Conservation (phyloP, 768 basidiomycete genomes). For the Naganishia onofrii region DNA sequence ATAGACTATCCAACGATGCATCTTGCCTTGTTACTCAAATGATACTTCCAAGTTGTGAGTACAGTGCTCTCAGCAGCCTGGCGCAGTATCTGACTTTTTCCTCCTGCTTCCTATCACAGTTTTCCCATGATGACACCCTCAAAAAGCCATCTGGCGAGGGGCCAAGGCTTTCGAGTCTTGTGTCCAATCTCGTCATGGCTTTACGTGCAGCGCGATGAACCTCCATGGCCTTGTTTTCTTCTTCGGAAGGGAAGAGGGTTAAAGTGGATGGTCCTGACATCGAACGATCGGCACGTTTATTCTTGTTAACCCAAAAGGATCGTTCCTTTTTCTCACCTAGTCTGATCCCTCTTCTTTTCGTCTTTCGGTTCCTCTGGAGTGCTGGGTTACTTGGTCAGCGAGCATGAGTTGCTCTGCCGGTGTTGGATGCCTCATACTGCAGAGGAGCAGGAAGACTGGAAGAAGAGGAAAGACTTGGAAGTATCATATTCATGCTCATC, state of each 20-base stretch:
- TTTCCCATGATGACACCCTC: slow-evolving; percentile 22
- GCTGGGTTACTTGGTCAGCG: background rate
- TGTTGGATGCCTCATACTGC: background rate
- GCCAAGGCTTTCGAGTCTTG: slow-evolving; percentile 19
- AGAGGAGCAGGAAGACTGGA: background rate
- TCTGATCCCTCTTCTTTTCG: slow-evolving; percentile 22
- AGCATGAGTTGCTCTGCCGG: background rate
- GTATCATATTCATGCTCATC: too few species aligned
- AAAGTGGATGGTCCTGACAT: slow-evolving; percentile 23
- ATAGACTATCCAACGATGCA: background rate
- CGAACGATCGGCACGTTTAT: slow-evolving; percentile 26
- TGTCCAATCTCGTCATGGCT: slow-evolving; percentile 24
- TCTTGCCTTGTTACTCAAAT: slow-evolving; percentile 3
- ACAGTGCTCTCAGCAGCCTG: background rate
- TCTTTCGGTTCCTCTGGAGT: background rate
- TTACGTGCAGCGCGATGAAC: slow-evolving; percentile 27
- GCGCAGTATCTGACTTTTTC: background rate
- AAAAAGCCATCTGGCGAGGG: slow-evolving; percentile 26
- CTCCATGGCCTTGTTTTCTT: slow-evolving; percentile 7
- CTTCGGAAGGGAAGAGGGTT: background rate
- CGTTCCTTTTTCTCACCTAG: slow-evolving; percentile 22
- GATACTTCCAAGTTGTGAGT: slow-evolving; percentile 27
- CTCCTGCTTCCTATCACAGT: background rate
- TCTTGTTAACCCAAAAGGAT: slow-evolving; percentile 28
- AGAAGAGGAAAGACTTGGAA: slow-evolving; percentile 25